These are phyloP conservation scores for Rhodotorula glutinis DNA, from an alignment of 1,284 basidiomycete species.

Conservation along the genomic window DNA sequence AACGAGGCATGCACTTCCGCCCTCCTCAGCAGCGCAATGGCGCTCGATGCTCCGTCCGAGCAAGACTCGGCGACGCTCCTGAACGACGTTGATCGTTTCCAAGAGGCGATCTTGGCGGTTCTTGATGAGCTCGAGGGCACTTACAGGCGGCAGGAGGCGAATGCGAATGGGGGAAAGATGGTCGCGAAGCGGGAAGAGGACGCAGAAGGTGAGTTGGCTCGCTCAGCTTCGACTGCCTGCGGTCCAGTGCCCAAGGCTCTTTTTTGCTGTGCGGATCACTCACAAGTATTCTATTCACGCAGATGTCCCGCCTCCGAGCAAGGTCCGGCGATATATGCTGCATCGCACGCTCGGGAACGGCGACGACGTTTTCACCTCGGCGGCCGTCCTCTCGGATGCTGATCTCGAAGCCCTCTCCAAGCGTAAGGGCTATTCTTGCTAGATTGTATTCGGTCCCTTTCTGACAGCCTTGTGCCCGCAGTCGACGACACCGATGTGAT, in stretches of 20 bases:
- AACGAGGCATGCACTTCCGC: conserved; percentile 28
- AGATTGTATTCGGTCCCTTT: no score
- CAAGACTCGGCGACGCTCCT: conserved; percentile 13
- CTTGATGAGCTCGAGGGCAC: conserved; percentile 22
- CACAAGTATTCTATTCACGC: not conserved
- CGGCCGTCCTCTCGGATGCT: conserved; percentile 20
- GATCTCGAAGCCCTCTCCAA: conserved; percentile 22
- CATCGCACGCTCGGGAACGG: conserved; percentile 34
- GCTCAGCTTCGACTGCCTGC: not conserved
- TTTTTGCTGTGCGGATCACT: not conserved
- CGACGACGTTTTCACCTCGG: conserved; percentile 39
- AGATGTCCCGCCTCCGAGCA: conserved; percentile 3
- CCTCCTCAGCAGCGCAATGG: conserved; percentile 18
- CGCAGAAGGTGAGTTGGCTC: not conserved
- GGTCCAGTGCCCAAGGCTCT: no score
- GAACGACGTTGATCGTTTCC: conserved; percentile 28
- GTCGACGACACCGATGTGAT: conserved; percentile 41
- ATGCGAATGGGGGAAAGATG: not conserved
- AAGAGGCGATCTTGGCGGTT: conserved; percentile 5
- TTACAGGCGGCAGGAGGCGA: not conserved
- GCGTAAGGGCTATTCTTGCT: not conserved
- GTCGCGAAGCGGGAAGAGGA: conserved; percentile 10
- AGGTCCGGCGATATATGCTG: conserved; percentile 36
- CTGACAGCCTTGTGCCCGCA: not conserved
- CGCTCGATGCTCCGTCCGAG: not conserved